Base-by-base conservation (phyloP, 129 eudicot species). In the Arctium lappa region DNA sequence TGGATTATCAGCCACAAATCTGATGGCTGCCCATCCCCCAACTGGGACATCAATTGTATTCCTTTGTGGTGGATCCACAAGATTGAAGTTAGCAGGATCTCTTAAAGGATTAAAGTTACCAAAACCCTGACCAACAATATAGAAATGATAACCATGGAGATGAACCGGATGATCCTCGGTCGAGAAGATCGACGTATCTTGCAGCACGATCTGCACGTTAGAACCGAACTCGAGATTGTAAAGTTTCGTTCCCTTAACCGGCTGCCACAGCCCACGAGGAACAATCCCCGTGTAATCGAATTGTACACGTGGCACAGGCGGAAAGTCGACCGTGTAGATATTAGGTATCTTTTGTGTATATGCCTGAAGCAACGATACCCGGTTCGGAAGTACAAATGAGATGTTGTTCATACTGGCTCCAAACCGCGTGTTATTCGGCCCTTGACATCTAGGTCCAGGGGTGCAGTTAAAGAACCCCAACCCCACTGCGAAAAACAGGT, bases 241-340 rank as follows among this genome's bases (percentile, higher is more conserved):
- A 22, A 22, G 27, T 22, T 22, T 22, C 27, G 27, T 22, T 22
- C 27, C 27, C 27, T 22, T 22, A 22, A 22, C 27, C 27, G 27
- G 27, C 27, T 22, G 27, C 27, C 27, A 22, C 27, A 22, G 27
- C 27, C 27, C 94, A 8, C 93, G 92, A 44, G 88, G 84, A 29
- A 91, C 97, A 33, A 90, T 91, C 7, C 94, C 97, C 0, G 98
- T 94, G 87, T 91, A 94, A 80, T 94, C 92, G 8, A 91, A 93
- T 46, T 79, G 79, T 44, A 90, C 16, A 0, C 92, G 97, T n/a
- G 97, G 98, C 6, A 86, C 85, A 0, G 86, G 79, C 0, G 98
- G 98, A 70, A 94, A 94, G 80, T 91, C 94, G 0, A 90, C 27
- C 4, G 94, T 91, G 83, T 69, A 94, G 65, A 94, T 73, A 22